Base-by-base conservation (phyloP, 2,329 filamentous ascomycete species). In the Ascochyta rabiei region DNA sequence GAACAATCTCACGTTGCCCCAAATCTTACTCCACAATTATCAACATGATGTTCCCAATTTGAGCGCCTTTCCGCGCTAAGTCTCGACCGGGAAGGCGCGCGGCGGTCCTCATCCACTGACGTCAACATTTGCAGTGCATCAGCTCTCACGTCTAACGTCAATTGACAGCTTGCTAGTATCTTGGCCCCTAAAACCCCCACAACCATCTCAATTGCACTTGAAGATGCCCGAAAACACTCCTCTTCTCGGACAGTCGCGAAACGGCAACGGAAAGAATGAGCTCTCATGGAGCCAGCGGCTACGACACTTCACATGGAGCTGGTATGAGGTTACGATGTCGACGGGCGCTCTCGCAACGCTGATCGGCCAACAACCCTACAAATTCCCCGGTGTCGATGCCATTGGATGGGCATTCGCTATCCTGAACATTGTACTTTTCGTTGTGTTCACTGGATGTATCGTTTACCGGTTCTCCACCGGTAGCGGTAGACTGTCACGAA, bases 261-360 rank as follows among this genome's bases (percentile, higher is more conserved):
- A 46, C 16, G 54, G 42, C 23, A 60, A 57, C 35, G 59, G 56
- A 33, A 52, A 59, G 10, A 49, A 39, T 10, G 23, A 33, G 21
- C 21, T 64, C 19, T 53, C 60, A 41, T 66, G 63, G 61, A 60
- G 40, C 34, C 53, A 63, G 48, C 64, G 64, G 1, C 42, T 69
- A 2, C 59, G 65, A 21, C 63, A 69, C 34, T 66, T 69, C 18
- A 64, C 63, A 12, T 69, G 87, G 86, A 85, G 16, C 1, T 91
- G 87, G 87, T 93, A 87, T 73, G 89, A 88, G 2, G 79, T 86
- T 37, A 87, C 87, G 1, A 91, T 91, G 89, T 87, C 85, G 38
- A 89, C 88, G 0, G 89, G 89, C 33, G 89, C 87, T 0, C 73
- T 92, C 81, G 88, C 1, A 68, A 87, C 18, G 77, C 90, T 56